Evolutionary conservation across 2,329 filamentous ascomycete species (phyloP), one percentile per base, ranked within the genome.

Genomic region (Ceratocystis albifundus): DNA sequence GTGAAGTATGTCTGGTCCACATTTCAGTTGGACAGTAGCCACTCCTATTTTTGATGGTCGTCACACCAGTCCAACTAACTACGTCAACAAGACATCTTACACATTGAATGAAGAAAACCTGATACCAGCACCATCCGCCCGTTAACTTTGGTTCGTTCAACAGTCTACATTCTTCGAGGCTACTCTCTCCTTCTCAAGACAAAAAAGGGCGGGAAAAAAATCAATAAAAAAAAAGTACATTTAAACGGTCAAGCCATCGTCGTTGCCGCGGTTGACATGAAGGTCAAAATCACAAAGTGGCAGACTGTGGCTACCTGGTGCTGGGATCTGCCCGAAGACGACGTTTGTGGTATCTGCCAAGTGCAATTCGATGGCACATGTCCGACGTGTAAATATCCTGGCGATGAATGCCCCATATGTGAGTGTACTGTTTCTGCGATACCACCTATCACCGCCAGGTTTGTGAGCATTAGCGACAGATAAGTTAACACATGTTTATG

Each of bases 321-420:
- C 70, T 99, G 94, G 94, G 90, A 97, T 75, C 89, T 97, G 73
- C 91, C 93, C 28, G 91, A 96, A 72, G 93, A 96, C 77, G 93
- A 99, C 74, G 92, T 97, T 69, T 99, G 94, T 72, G 94, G 94
- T 72, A 99, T 99, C 78, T 99, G 94, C 77, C 93, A 96, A 74
- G 92, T 96, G 69, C 89, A 96, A 73, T 99, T 97, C 74, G 94
- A 99, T 75, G 93, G 92, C 68, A 97, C 94, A 30, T 99, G 94
- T 79, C 92, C 94, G 61, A 95, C 91, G 66, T 99, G 94, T 85
- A 96, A 95, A 81, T 97, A 91, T 74, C 94, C 94, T 15, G 94
- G 94, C 67, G 94, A 99, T 72, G 92, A 96, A 74, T 99, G 94
- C 77, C 89, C 89, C 68, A 81, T 99, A 68, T 81, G 93, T 96